Base-by-base conservation (phyloP, 345 rosid species). In the Streptanthus diversifolius region DNA sequence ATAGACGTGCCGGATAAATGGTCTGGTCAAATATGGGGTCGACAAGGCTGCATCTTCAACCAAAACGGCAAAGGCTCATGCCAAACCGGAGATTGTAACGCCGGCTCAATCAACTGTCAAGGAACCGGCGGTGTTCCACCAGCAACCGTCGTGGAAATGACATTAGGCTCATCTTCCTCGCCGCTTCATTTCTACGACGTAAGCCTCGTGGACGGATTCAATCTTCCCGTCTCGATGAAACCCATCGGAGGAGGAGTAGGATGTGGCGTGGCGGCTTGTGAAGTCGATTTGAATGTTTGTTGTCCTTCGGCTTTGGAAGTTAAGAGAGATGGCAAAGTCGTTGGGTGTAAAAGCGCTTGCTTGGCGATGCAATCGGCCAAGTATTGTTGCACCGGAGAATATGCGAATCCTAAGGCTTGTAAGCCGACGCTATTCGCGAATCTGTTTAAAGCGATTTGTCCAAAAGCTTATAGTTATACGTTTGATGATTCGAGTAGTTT, bases 141-240 rank as follows among this genome's bases (percentile, higher is more conserved):
- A 0, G 86, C 96, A 19, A 90, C 96, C 0, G 83, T 93, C 21
- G 88, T 93, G 5, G 97, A 93, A 78, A 93, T 93, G 96, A 93
- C 98, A 1, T 82, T 91, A 1, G 97, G 97, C 0, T 8, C 97
- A 8, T 52, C 83, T 0, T 52, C 80, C 43, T 90, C 97, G 0
- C 92, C 97, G 0, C 71, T 93, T 21, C 97, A 93, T 74, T 93
- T 86, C 90, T 93, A 93, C n/a, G 97, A 93, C 70, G 98, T 93
- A 1, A 90, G 97, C 48, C 77, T 93, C 13, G 98, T 93, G 1
- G 98, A 93, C 35, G 98, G 97, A 5, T 93, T 90, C 72, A 93
- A 93, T 19, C 66, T 93, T 18, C 98, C 96, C 0, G 96, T 93
- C 22, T 84, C 96, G 0, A 88, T 91, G 97, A 84, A 81, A 56